Base-by-base conservation (phyloP, 306 rosid species). In the Quercus dentata region DNA sequence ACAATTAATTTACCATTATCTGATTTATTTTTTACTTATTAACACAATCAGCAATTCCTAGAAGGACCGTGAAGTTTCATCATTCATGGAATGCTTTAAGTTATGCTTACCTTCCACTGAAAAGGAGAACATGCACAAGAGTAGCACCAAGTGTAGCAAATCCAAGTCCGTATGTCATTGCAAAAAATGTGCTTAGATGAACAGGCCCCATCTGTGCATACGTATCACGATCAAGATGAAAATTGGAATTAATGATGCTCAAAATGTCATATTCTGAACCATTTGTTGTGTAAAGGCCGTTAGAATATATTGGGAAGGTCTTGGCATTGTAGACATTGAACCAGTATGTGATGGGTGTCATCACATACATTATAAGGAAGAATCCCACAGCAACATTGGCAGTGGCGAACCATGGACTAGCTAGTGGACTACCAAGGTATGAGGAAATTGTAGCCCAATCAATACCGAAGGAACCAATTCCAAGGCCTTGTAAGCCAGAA, bases 321-420 rank as follows among this genome's bases (percentile, higher is more conserved):
- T 90, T 91, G 74, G 98, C 97, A n/a, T 54, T 27, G 76, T 84
- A 91, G 35, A 61, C 38, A 79, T 91, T 38, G 1, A 14, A 19
- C 86, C 86, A 91, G 80, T 93, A 93, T 67, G 46, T 2, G 56
- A 91, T 41, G 65, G 98, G 98, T 59, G 93, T 87, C 91, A 93
- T 86, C 63, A 93, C 89, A 83, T 93, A 91, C 92, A 89, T 87
- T 9, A 88, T 30, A 11, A 93, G 64, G 19, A 80, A 0, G 70
- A 90, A 93, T 27, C 97, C 97, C 76, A 78, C 86, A 44, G 86
- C 89, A 63, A 87, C 6, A 64, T 91, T 93, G 49, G 89, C 93
- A 11, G 94, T 89, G 31, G 94, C 93, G 72, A 91, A 93, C 94
- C 93, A 91, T 5, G 97, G 97, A 17, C 97, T 93, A 25, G 94